Base-by-base conservation (phyloP, 495 filamentous ascomycete genomes). In the Cudoniella acicularis region DNA sequence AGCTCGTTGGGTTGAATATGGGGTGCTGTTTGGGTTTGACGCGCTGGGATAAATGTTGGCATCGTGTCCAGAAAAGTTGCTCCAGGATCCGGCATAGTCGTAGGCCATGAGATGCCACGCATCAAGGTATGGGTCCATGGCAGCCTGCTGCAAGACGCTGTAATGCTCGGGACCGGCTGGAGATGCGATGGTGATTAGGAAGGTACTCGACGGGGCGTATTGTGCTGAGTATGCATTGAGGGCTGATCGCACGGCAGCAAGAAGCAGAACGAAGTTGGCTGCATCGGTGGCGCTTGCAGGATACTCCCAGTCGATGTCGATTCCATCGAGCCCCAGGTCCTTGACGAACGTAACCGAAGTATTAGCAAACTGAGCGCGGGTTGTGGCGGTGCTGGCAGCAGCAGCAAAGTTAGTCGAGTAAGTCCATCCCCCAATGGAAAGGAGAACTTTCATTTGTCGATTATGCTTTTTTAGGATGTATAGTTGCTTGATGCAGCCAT, bases 371-470 rank as follows among this genome's bases (percentile, higher is more conserved):
- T 54, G 80, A 17, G 74, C 68, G 43, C 81, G 78, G 18, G 73
- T 82, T 3, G 70, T 66, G 1, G 77, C 73, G 1, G 83, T 86
- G 26, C 76, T 79, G 16, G 87, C 81, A 0, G 88, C 87, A 8
- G 78, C 77, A 1, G 89, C 76, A 65, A 98, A 96, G 71, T 90
- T 91, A 17, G 56, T 49, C 2, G 90, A 91, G 69, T 92, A 96
- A 0, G 90, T 93, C 90, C 91, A 96, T 24, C 93, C 93, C 54
- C 93, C 93, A 63, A 98, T 94, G 45, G 84, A 89, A 6, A 98
- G 83, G 3, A 96, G 75, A 4, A 88, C 79, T 72, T 97, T 96
- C 22, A 98, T 70, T 56, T 94, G 83, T 45, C 93, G 84, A 72
- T 97, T 84, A 57, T 80, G 69, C 72, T 93, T 86, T 78, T 98